phyloP scores from a whole-genome alignment of 1,284 basidiomycete species.

The Fomitiporia mediterranea region DNA sequence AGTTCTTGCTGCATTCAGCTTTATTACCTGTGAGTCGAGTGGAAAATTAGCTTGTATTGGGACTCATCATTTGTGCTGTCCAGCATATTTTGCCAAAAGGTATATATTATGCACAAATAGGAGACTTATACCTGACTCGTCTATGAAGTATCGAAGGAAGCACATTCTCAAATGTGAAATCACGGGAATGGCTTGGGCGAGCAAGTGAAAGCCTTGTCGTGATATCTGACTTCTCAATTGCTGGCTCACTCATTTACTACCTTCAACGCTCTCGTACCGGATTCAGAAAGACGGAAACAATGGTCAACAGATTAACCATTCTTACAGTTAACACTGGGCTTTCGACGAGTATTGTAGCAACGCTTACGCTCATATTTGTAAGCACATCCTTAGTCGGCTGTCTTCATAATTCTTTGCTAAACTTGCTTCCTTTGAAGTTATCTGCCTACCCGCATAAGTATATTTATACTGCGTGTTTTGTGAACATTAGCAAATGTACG shows the following conservation, averaged over 20 bases:
- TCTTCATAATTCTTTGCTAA: background rate
- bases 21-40: background rate
- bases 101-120: too few species aligned
- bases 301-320: slow-evolving; percentile 30
- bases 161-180: background rate
- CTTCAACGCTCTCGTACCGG: slow-evolving; percentile 29
- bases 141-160: background rate
- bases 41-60: background rate
- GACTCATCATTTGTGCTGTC: background rate
- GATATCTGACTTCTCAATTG: slow-evolving; percentile 30
- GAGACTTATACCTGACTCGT: too few species aligned
- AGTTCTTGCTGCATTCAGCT: background rate
- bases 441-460: slow-evolving; percentile 19
- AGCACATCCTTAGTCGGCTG: background rate
- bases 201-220: slow-evolving; percentile 22
- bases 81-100: background rate
- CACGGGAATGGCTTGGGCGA: background rate
- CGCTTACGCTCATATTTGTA: slow-evolving; percentile 25
- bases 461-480: slow-evolving; percentile 31
- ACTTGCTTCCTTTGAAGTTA: background rate
- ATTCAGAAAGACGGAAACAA: slow-evolving; percentile 28
- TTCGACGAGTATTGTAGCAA: slow-evolving; percentile 31
- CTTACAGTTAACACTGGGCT: slow-evolving; percentile 32
- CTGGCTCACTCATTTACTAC: slow-evolving; percentile 29
- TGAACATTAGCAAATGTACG: slow-evolving; percentile 32